phyloP scores from a whole-genome alignment of 2,329 filamentous ascomycete genomes.

The Aspergillus transmontanensis region DNA sequence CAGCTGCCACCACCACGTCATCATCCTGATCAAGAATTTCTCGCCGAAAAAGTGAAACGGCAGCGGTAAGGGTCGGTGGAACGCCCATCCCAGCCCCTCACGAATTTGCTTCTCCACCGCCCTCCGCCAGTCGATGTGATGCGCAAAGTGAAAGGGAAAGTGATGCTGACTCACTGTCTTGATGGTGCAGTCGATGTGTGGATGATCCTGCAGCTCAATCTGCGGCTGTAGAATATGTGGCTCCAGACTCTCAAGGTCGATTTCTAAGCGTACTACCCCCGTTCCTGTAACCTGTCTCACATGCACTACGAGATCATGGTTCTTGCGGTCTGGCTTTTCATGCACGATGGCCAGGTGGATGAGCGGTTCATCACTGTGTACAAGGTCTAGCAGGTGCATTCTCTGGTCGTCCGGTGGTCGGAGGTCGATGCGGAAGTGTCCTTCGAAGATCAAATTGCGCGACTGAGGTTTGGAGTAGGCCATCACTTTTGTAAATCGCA shows the following conservation, averaged over 20 bases:
- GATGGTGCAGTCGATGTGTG: constrained; percentile 21
- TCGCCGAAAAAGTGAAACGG: constrained; percentile 12
- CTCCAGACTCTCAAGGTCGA: constrained; percentile 17
- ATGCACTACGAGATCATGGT: constrained; percentile 17
- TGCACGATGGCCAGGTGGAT: constrained; percentile 17
- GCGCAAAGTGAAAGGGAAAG: constrained; percentile 23
- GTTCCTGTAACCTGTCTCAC: constrained; percentile 14
- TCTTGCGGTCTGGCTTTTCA: constrained; percentile 6
- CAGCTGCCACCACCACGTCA: constrained; percentile 19
- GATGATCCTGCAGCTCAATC: constrained; percentile 19
- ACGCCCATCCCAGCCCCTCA: constrained; percentile 18
- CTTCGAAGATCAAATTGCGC: constrained; percentile 19
- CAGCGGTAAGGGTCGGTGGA: constrained; percentile 18
- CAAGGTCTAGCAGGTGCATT: constrained; percentile 7
- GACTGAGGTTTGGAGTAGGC: constrained; percentile 9
- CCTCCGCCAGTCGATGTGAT: constrained; percentile 20
- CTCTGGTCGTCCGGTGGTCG: constrained; percentile 7
- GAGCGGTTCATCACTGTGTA: constrained; percentile 9
- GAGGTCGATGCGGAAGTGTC: constrained; percentile 14
- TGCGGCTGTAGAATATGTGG: constrained; percentile 19
- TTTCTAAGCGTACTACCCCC: constrained; percentile 15
- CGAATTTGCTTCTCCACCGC: constrained; percentile 21
- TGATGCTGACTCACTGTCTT: constrained; percentile 21
- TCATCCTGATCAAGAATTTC: constrained; percentile 14
- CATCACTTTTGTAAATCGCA: constrained; percentile 13